Evolutionary conservation across 2,329 filamentous ascomycete genomes (phyloP), one percentile per base, ranked within the genome.

Genomic region (Penicillium brevicompactum): DNA sequence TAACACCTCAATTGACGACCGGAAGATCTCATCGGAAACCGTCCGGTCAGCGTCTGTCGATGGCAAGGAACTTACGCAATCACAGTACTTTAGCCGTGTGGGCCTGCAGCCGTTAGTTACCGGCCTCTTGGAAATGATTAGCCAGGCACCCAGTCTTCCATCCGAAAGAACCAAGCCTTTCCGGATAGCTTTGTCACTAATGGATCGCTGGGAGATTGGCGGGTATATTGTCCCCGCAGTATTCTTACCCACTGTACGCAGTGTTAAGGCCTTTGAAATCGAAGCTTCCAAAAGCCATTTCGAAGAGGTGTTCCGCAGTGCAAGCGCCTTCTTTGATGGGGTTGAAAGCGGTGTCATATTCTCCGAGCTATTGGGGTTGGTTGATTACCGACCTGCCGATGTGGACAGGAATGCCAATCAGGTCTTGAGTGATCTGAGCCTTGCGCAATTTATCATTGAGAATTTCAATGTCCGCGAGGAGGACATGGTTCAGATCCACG

Each of bases 131-230:
- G 83, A 84, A 45, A 89, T 96, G 86, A 88, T 97, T 57, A 82
- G 83, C 45, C 76, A 80, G 16, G 75, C 80, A 41, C 78, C 78
- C 42, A 71, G 67, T 5, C 79, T 79, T 51, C 83, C 89, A 1
- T 73, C 82, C 0, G 91, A 95, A 67, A 83, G 87, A 70, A 91
- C 92, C 18, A 87, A 87, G 38, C 93, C 94, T 0, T 97, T 96
- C 69, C 87, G 92, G 53, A 91, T 97, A 59, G 95, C 92, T 67
- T 82, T 97, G 2, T 97, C 95, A 14, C 80, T 99, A 49, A 97
- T 99, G 94, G 94, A 99, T 74, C 87, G 92, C 55, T 97, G 92
- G 92, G 94, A 99, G 71, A 93, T 99, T 61, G 94, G 94, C 30
- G 91, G 91, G 1, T 81, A 93, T 16, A 87, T 99, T 45, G 88